Evolutionary conservation across 2,329 filamentous ascomycete species (phyloP), one percentile per base, ranked within the genome.

Genomic region (Biscogniauxia sp.): DNA sequence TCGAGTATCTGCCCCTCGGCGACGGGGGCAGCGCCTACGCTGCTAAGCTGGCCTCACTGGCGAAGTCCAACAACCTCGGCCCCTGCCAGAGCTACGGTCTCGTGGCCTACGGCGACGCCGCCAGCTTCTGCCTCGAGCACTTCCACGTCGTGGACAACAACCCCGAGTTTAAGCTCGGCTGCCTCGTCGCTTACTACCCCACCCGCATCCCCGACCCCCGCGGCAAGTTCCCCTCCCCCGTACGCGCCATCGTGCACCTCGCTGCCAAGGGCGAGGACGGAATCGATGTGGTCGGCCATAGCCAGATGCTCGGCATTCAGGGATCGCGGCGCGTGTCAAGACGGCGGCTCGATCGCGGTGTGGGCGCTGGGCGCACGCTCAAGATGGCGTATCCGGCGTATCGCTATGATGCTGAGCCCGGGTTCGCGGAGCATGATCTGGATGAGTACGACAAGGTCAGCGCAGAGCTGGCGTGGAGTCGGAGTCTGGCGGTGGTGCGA

Each of bases 371-470:
- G 0, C 74, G 75, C 3, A 70, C 67, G 5, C 61, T 77, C 45
- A 64, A 70, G 9, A 66, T 76, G 1, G 77, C 73, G 0, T 81
- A 78, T 51, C 74, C 74, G 0, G 73, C 73, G 19, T 81, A 80
- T 51, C 72, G 74, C 0, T 81, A 81, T 55, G 63, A 76, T 8
- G 77, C 84, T 75, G 76, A 85, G 55, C 76, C 85, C 0, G 90
- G 90, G 0, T 93, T 93, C 64, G 90, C 90, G 0, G 89, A 93
- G 73, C 80, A 82, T 20, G 85, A 91, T 59, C 72, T 90, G 32
- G 86, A 90, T 2, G 84, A 89, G 65, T 92, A 86, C 67, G 83
- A 92, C 64, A 78, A 81, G 9, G 78, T 90, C 2, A 82, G 83
- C 0, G 84, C 88, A 1, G 82, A 83, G n/a, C 69, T 92, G 20